Evolutionary conservation across 805 yeast species (phyloP), one percentile per base, ranked within the genome.

Genomic region (Kluyveromyces nonfermentans): DNA sequence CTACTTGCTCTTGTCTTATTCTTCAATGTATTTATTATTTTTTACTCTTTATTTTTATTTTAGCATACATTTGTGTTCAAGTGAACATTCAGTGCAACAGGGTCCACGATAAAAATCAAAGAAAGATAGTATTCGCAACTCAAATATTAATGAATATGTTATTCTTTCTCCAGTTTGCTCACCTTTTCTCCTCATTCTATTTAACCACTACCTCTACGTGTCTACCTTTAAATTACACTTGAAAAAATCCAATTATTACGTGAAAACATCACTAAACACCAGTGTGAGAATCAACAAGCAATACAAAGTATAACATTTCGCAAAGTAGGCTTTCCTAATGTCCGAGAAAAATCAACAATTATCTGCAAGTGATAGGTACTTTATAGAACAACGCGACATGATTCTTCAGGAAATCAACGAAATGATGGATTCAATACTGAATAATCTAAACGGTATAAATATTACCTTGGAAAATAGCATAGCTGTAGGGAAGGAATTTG

Each of bases 401-500:
- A 46, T 56, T 1, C 38, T 60, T 7, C 63, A 60, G 41, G 64
- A 62, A 44, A 58, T 60, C 33, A 55, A 55, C 35, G 54, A 51
- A 31, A 60, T 78, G 9, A 72, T 83, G 74, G 87, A 80, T 51
- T 72, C 81, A 0, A 82, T 82, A 6, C 66, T 82, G 41, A 70
- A 76, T 53, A 80, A 80, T 51, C 60, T 84, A 45, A 82, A 80
- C 51, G 72, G 78, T 17, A 64, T 84, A 46, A 83, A 83, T 56
- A 69, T 86, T 36, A 74, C 88, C 0, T 63, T 84, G 41, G 82
- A 80, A 50, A 78, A 76, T 35, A 74, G 80, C 2, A 72, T 82
- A 14, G 81, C 82, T 18, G 85, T 84, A 2, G 89, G 93, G 1
- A 78, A 78, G 54, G 89, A 82, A 47, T 84, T 83, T 53, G 85